phyloP scores from a whole-genome alignment of 495 filamentous ascomycete species.

The Penicillium turbatum region DNA sequence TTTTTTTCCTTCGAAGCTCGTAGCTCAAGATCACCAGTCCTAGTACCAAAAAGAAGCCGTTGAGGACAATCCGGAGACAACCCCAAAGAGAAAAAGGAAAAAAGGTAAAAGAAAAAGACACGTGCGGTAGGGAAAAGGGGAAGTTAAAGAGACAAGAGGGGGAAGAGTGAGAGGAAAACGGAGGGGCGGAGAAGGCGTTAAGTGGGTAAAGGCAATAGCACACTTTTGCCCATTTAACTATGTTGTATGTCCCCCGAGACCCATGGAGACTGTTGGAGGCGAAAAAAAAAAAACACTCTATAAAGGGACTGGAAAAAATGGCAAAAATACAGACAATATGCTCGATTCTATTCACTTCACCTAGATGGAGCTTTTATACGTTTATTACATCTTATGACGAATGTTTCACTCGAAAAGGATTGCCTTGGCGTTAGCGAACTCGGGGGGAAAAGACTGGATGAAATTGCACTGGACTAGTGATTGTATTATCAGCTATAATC shows the following conservation, averaged over 20 bases:
- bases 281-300: too few relatives aligned
- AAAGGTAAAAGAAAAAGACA: constrained; percentile 4
- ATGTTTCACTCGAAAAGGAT: too few relatives aligned
- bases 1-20: background rate
- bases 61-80: background rate
- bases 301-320: background rate
- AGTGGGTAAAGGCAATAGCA: background rate
- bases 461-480: background rate
- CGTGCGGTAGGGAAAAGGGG: constrained; percentile 4
- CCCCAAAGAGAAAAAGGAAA: background rate
- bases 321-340: background rate
- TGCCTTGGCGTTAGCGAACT: background rate
- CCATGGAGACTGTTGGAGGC: too few relatives aligned
- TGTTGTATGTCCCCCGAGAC: too few relatives aligned
- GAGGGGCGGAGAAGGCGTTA: constrained; percentile 14
- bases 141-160: constrained; percentile 19
- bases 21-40: background rate
- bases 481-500: background rate
- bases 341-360: background rate
- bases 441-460: background rate
- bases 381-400: too few relatives aligned
- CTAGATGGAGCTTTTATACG: too few relatives aligned
- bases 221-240: too few relatives aligned
- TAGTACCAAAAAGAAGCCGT: background rate
- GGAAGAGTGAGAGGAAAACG: constrained; percentile 13